phyloP scores from a whole-genome alignment of 2,329 filamentous ascomycete genomes.

The Ophiostoma novo-ulmi region DNA sequence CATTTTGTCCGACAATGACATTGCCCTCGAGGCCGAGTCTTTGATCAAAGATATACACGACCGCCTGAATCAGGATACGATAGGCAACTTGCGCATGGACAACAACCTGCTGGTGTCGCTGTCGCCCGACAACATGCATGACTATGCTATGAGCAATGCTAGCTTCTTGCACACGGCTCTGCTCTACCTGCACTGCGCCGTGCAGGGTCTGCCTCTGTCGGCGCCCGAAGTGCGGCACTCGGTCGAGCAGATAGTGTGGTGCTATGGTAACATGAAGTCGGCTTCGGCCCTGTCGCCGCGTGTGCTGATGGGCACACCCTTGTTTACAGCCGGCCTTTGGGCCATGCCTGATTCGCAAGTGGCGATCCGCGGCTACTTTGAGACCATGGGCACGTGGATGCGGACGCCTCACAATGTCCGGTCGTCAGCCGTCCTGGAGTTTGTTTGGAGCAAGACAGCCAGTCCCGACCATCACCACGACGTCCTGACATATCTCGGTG shows the following conservation, averaged over 20 bases:
- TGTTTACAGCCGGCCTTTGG: conserved; percentile 24
- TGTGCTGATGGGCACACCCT: conserved; percentile 23
- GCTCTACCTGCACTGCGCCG: conserved; percentile 22
- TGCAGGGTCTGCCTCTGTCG: conserved; percentile 16
- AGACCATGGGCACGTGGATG: conserved; percentile 22
- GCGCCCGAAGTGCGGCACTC: conserved; percentile 22
- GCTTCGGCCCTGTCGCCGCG: conserved; percentile 22
- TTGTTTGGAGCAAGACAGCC: conserved; percentile 20
- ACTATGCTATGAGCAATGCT: conserved; percentile 25
- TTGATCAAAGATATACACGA: conserved; percentile 18
- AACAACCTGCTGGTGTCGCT: conserved; percentile 16
- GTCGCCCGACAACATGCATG: conserved; percentile 20
- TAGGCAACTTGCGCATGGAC: conserved; percentile 16
- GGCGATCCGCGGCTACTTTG: conserved; percentile 15
- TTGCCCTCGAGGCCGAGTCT: conserved; percentile 20
- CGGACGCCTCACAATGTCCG: conserved; percentile 20
- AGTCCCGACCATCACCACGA: conserved; percentile 14
- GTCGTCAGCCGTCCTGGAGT: conserved; percentile 18
- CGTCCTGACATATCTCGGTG: conserved; percentile 21
- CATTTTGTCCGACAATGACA: conserved; percentile 21
- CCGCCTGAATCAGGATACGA: conserved; percentile 17
- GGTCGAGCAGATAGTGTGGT: conserved; percentile 23
- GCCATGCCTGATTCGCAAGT: background rate
- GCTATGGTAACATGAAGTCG: conserved; percentile 21
- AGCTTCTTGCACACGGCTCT: conserved; percentile 24